Conservation (phyloP, 495 filamentous ascomycete species). For the Podospora pseudopauciseta region DNA sequence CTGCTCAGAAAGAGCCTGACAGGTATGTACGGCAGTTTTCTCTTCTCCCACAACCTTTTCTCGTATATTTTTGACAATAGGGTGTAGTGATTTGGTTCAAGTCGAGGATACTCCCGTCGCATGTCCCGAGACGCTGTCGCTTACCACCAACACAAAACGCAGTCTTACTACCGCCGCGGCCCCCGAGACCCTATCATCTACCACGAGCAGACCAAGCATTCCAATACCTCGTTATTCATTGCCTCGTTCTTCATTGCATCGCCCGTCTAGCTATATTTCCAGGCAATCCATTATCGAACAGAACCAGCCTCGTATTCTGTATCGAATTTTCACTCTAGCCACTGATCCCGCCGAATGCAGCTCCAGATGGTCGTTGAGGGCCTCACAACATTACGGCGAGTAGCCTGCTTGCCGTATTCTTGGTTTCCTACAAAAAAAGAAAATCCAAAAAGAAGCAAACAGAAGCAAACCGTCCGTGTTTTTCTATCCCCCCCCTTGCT, state of each 20-base stretch:
- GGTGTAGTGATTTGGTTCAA: not conserved
- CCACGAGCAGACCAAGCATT: not conserved
- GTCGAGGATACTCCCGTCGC: too few relatives aligned
- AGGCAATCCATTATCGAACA: not conserved
- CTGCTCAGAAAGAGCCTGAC: not conserved
- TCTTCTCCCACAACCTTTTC: not conserved
- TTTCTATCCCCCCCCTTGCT: not conserved
- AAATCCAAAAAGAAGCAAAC: not conserved
- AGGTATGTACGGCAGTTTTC: not conserved
- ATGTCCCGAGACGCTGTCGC: too few relatives aligned
- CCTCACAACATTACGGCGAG: not conserved
- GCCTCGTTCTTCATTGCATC: too few relatives aligned
- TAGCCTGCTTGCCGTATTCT: not conserved
- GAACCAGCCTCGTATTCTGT: not conserved
- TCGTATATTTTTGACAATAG: not conserved
- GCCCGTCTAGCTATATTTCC: not conserved
- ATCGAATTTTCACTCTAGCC: not conserved
- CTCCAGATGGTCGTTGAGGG: not conserved
- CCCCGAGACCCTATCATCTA: too few relatives aligned
- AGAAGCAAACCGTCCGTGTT: not conserved
- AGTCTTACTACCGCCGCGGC: too few relatives aligned
- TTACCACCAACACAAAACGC: too few relatives aligned
- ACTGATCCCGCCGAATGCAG: too few relatives aligned
- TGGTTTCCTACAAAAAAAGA: not conserved
- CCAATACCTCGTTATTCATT: not conserved